Conservation (phyloP, 2,329 filamentous ascomycete genomes). For the Raffaelea albimanens region DNA sequence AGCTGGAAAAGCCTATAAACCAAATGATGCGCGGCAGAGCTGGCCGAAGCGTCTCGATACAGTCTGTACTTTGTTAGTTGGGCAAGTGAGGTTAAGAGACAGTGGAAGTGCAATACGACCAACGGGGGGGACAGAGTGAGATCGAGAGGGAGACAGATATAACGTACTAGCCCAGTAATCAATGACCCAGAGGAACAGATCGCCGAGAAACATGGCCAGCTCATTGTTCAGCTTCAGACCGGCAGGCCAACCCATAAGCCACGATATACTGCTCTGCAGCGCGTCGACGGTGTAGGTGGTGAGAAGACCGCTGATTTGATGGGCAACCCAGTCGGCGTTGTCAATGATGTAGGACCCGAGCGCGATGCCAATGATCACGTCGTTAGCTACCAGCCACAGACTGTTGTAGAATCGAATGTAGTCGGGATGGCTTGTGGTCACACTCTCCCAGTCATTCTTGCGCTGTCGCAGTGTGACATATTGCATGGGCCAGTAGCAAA, state of each 20-base stretch:
- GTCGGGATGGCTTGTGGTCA: constrained; percentile 90
- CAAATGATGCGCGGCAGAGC: constrained; percentile 79
- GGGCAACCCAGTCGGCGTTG: constrained; percentile 76
- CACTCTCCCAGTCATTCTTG: constrained; percentile 89
- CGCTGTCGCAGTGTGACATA: constrained; percentile 84
- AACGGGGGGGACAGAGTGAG: neutral
- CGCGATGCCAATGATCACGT: constrained; percentile 96
- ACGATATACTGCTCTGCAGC: constrained; percentile 78
- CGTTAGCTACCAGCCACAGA: constrained; percentile 95
- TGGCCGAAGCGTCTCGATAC: constrained; percentile 68
- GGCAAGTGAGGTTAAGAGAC: neutral
- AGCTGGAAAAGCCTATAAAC: constrained; percentile 88
- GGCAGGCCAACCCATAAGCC: constrained; percentile 93
- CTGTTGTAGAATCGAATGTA: constrained; percentile 99
- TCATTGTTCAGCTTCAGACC: constrained; percentile 93
- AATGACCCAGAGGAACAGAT: constrained; percentile 96
- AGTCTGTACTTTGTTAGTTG: too few relatives aligned
- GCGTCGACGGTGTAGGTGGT: constrained; percentile 80
- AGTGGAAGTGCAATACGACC: neutral
- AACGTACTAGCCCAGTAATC: constrained; percentile 88
- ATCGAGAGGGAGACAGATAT: neutral
- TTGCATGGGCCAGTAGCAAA: constrained; percentile 98
- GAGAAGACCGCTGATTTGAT: constrained; percentile 61
- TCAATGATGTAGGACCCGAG: constrained; percentile 95
- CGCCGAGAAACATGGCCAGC: constrained; percentile 84